Percentiles rank a stretch among this genome's conserved stretches.
These are phyloP conservation scores for Lepidium didymum DNA, from an alignment of 345 rosid species.

Conservation along the genomic window DNA sequence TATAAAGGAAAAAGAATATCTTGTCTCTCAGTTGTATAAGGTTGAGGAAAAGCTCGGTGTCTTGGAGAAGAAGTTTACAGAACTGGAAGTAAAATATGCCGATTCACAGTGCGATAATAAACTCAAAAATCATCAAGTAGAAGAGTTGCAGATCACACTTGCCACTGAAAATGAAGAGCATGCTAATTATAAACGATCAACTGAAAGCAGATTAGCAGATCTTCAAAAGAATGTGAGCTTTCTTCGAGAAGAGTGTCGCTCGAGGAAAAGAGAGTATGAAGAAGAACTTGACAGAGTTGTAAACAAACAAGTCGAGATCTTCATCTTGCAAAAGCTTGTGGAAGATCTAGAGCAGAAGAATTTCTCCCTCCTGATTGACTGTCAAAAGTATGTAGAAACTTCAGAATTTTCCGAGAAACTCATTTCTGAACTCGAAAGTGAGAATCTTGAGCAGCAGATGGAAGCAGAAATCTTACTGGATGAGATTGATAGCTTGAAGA, in stretches of 20 bases:
- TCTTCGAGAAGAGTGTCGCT: conserved; percentile 63
- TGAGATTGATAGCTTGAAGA: conserved; percentile 57
- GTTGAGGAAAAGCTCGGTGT: conserved; percentile 50
- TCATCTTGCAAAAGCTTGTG: conserved; percentile 61
- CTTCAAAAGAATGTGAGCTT: conserved; percentile 59
- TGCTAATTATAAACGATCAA: conserved; percentile 41
- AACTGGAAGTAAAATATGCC: conserved; percentile 49
- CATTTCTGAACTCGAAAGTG: conserved; percentile 67
- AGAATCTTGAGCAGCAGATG: conserved; percentile 73
- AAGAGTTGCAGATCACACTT: conserved; percentile 53
- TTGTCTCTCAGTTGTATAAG: conserved; percentile 49
- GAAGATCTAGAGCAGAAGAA: conserved; percentile 73
- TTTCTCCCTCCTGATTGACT: conserved; percentile 56
- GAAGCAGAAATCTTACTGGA: conserved; percentile 63
- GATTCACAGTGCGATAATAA: conserved; percentile 60
- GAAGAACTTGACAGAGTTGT: conserved; percentile 86
- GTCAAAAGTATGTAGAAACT: conserved; percentile 64
- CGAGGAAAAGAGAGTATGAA: conserved; percentile 69
- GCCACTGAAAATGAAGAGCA: conserved; percentile 55
- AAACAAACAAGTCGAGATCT: conserved; percentile 73
- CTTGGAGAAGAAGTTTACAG: conserved; percentile 64
- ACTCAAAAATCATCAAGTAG: conserved; percentile 40
- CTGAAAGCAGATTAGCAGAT: conserved; percentile 56
- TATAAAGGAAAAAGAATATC: conserved; percentile 41
- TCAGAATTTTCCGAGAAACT: conserved; percentile 61